Base-by-base conservation (phyloP, 192 early-diverging fungal species). In the Coemansia sp. region DNA sequence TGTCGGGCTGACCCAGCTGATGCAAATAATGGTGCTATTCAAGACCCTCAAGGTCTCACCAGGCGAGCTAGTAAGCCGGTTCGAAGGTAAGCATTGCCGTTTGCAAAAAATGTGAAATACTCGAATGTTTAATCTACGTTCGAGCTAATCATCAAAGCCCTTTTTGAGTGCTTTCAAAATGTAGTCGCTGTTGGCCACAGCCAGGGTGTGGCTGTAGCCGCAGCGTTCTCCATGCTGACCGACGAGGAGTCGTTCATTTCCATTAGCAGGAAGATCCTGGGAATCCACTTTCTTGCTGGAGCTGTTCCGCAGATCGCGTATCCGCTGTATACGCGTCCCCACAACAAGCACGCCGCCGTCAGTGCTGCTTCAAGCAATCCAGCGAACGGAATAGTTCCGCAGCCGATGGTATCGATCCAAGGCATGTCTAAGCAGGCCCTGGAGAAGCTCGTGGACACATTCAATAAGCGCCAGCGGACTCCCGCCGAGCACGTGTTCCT, bases 121-220 rank as follows among this genome's bases (percentile, higher is more conserved):
- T 8, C 11, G 38, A 1, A 11, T 5, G 1, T 5, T 40, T 40
- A 2, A 40, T 11, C 0, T 8, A 11, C 5, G 5, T 40, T n/a
- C n/a, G n/a, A n/a, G 5, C 7, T 40, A 40, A 40, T 1, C 2
- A n/a, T 0, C 41, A 42, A 5, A 20, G 19, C 0, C 35, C 15
- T 38, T 29, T 9, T 17, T 2, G 20, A 11, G 29, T 48, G 35
- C 9, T 46, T 53, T 5, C 9, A 23, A 4, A 10, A 0, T 72
- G 23, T 82, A 82, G 79, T 59, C 3, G 62, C 60, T 14, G 90
- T 91, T 55, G 96, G 94, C 43, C 96, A 98, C 76, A 90, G 88
- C 58, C 96, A 96, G 75, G 96, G 96, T 11, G 87, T 96, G 41
- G 89, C 91, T 52, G 85, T 89, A 6, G 93, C 96, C 4, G 85